Percentiles rank a stretch among this genome's conserved stretches.
Conservation (phyloP, 2,329 filamentous ascomycete genomes). For the Penicillium sclerotigenum region DNA sequence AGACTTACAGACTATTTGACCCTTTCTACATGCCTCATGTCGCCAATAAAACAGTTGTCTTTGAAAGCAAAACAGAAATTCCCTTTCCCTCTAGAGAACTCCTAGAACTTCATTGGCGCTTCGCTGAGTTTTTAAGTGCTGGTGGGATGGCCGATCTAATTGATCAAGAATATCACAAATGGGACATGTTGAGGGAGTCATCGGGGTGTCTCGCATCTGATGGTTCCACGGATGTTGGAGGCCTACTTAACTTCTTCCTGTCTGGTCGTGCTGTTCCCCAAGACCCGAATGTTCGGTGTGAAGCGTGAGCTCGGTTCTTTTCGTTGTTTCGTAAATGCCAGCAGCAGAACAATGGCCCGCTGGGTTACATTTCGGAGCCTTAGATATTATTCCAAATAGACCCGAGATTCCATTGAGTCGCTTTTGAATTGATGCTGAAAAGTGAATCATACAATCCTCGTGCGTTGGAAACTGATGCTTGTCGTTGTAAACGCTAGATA, state of each 20-base stretch:
- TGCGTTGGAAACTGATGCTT: background rate
- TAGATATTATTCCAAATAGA: background rate
- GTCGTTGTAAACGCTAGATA: background rate
- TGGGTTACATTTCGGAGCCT: background rate
- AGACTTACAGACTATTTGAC: no score
- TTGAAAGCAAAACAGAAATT: no score
- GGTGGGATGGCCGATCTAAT: background rate
- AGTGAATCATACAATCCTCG: background rate
- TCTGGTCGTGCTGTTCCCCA: background rate
- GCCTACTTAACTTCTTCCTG: background rate
- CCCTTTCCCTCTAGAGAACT: no score
- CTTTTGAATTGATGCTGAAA: background rate
- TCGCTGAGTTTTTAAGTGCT: no score
- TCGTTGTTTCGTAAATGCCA: background rate
- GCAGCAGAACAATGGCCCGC: background rate
- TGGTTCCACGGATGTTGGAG: background rate
- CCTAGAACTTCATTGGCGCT: no score
- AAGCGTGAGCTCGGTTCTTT: background rate
- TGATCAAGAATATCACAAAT: background rate
- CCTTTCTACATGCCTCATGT: no score
- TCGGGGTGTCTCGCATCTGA: background rate
- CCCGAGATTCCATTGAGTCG: background rate
- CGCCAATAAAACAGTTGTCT: no score
- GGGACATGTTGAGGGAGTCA: no score
- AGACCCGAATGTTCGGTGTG: background rate